Evolutionary conservation across 202 grass and related monocot genomes (phyloP).

Genomic region (Panicum virgatum): DNA sequence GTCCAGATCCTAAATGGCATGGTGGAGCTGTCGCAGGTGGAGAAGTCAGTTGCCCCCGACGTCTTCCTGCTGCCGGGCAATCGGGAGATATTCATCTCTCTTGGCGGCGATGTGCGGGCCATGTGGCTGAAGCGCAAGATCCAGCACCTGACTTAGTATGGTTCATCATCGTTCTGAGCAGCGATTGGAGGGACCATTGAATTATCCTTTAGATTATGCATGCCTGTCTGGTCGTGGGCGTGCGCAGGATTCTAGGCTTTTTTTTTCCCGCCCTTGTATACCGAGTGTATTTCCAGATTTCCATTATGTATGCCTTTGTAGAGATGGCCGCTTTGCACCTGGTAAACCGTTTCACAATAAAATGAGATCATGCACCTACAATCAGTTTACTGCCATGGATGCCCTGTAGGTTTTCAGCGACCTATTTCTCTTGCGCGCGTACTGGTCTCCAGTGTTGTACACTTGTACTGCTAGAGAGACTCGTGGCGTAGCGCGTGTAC

Average conservation of each 20-base stretch:
- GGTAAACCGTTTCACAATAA: slow-evolving; percentile 43
- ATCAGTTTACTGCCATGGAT: background rate
- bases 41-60: slow-evolving; percentile 80
- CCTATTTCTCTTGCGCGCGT: background rate
- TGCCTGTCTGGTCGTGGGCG: background rate
- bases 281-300: slow-evolving; percentile 46
- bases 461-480: too few species aligned
- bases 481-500: too few species aligned
- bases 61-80: slow-evolving; percentile 60
- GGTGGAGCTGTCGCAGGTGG: slow-evolving; percentile 64
- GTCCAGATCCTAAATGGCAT: slow-evolving; percentile 73
- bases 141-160: slow-evolving; percentile 54
- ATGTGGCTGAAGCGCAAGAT: slow-evolving; percentile 85
- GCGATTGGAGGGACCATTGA: background rate
- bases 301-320: slow-evolving; percentile 34
- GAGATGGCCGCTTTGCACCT: slow-evolving; percentile 27
- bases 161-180: slow-evolving; percentile 4
- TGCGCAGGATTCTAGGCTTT: slow-evolving; percentile 35
- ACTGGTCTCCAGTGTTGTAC: background rate
- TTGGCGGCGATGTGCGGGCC: slow-evolving; percentile 56
- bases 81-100: slow-evolving; percentile 77
- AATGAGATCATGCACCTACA: slow-evolving; percentile 12
- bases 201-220: slow-evolving; percentile 33
- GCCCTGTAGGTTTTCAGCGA: background rate
- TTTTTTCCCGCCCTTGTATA: slow-evolving; percentile 28